Base-by-base conservation (phyloP, 1,284 basidiomycete genomes). In the Entoloma clypeatum region DNA sequence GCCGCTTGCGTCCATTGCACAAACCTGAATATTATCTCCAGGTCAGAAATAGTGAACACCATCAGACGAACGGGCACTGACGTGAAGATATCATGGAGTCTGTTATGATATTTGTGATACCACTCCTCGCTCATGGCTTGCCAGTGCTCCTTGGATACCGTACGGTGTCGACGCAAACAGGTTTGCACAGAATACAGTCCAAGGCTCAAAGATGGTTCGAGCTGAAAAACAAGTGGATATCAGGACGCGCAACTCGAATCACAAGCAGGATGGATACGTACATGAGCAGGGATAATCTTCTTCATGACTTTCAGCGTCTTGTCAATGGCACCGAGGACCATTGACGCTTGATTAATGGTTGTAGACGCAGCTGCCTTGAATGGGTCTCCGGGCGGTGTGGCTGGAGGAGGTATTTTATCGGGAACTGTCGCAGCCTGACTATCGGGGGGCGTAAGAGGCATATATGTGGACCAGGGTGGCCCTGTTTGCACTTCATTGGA, bases 131-230 rank as follows among this genome's bases (percentile, higher is more conserved):
- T 23, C 14, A 24, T 32, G 9, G 22, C 28, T 1, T 42, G 17
- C 44, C 45, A 50, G 27, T 39, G 18, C 5, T 30, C 27, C 5
- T 13, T 25, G 2, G 42, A 21, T 22, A 41, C 4, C 1, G 21
- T 34, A 13, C n/a, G 9, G 32, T 41, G 41, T 11, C 28, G 23
- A 13, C 16, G 41, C 19, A 50, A 19, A 17, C 45, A 47, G 11
- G 7, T 11, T 37, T 34, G 45, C 10, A 27, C 32, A n/a, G 16
- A 5, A 2, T 7, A 0, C 5, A 50, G 30, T 41, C 24, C 7
- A 50, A 32, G 10, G 24, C 31, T 17, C 30, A 32, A 5, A 43
- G 14, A 27, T 13, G 19, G 24, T 40, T 16, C 28, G 22, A 19
- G 18, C n/a, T n/a, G n/a, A n/a, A n/a, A n/a, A n/a, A n/a, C n/a